Base-by-base conservation (phyloP, 2,329 filamentous ascomycete species). In the Talaromyces verruculosus region DNA sequence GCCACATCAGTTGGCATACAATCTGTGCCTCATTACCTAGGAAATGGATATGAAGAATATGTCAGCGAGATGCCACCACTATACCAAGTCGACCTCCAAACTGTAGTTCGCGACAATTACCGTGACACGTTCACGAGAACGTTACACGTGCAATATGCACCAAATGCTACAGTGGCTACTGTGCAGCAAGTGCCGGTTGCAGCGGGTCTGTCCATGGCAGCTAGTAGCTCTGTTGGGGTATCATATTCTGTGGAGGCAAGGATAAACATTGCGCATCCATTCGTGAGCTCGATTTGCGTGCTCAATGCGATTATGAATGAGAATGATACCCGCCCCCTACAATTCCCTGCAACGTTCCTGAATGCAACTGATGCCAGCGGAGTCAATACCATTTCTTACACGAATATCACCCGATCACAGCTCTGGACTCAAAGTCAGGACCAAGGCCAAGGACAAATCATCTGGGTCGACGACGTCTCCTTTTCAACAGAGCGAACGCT, bases 401-500 rank as follows among this genome's bases (percentile, higher is more conserved):
- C 7, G 17, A 60, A 60, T 33, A 60, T 60, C 4, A 60, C 57
- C 11, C 37, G 57, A 5, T 15, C 45, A 19, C 37, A 60, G 25
- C 39, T 60, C 19, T 60, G 57, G 57, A 13, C 5, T 17, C 22
- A 43, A 17, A n/a, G 15, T 2, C 57, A 43, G 37, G 57, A 45
- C 19, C 57, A 45, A 33, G 57, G 57, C 1, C 19, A 45, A 43
- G 57, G 66, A 10, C 66, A 39, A 17, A 63, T 67, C 19, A 67
- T 67, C 33, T 67, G 66, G 66, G 35, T 66, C 5, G 63, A 67
- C 30, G 58, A 67, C 28, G 61, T 51, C 5, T 15, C 55, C 17
- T 39, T 63, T 5, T 35, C 63, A 28, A 22, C 45, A 3, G 64
- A 35, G 11, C 33, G 35, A 5, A 59, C 58, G 3, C 30, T 67